Conservation (phyloP, 495 filamentous ascomycete species). For the Cladorrhinum samala region DNA sequence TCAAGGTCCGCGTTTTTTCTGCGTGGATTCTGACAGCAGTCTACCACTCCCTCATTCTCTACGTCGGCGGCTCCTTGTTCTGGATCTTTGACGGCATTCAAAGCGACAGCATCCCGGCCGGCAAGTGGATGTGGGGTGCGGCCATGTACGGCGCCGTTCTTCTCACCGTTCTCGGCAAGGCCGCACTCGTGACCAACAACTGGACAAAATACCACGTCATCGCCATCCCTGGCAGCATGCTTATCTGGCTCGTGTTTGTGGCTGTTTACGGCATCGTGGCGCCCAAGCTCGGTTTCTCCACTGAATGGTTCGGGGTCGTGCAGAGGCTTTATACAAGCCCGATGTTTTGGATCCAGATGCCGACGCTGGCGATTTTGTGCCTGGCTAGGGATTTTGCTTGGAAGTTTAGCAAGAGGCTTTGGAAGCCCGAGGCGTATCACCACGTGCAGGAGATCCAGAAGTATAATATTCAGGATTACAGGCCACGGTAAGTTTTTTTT, state of each 20-base stretch:
- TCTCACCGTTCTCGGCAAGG: slow-evolving; percentile 89
- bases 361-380: slow-evolving; percentile 75
- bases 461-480: slow-evolving; percentile 99
- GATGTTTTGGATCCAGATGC: slow-evolving; percentile 81
- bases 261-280: slow-evolving; percentile 87
- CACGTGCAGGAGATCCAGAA: slow-evolving; percentile 99
- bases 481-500: slow-evolving; percentile 60
- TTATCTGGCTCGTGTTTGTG: slow-evolving; percentile 86
- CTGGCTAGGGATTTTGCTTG: slow-evolving; percentile 80
- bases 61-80: slow-evolving; percentile 74
- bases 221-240: slow-evolving; percentile 89
- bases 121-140: slow-evolving; percentile 97
- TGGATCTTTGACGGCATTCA: slow-evolving; percentile 72
- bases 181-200: slow-evolving; percentile 87
- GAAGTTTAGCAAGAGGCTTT: slow-evolving; percentile 92
- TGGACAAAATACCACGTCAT: slow-evolving; percentile 99
- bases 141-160: slow-evolving; percentile 86
- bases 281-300: slow-evolving; percentile 74
- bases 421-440: slow-evolving; percentile 91
- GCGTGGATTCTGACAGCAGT: slow-evolving; percentile 91
- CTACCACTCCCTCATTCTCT: slow-evolving; percentile 91
- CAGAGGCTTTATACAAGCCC: slow-evolving; percentile 74
- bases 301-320: slow-evolving; percentile 80
- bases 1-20: slow-evolving; percentile 84
- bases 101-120: slow-evolving; percentile 67